A percentile compares a stretch with the other conserved stretches of the same genome.
These are phyloP conservation scores for Colletotrichum incanum DNA, from an alignment of 2,329 filamentous ascomycete species.

Conservation along the genomic window DNA sequence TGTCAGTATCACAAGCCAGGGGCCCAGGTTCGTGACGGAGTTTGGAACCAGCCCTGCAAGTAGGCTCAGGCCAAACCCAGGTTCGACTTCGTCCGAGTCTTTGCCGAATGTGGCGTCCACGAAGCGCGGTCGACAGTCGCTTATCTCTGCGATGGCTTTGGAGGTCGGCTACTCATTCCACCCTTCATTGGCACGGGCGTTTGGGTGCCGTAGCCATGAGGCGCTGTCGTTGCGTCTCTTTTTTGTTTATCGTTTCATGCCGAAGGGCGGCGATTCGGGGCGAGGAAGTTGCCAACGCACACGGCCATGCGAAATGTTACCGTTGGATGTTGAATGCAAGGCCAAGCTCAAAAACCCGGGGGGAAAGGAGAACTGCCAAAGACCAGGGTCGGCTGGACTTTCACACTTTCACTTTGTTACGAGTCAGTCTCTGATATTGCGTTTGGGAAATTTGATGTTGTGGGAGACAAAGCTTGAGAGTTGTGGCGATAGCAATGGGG, in stretches of 20 bases:
- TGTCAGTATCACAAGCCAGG: slow-evolving; percentile 10
- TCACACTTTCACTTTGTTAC: background rate
- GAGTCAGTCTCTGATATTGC: slow-evolving; percentile 9
- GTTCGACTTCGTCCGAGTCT: background rate
- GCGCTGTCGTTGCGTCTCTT: background rate
- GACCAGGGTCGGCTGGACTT: slow-evolving; percentile 9
- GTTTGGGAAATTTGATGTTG: background rate
- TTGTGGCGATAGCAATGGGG: background rate
- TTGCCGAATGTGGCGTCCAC: background rate
- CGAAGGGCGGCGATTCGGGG: background rate
- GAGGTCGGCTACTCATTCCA: background rate
- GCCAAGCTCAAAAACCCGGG: slow-evolving; percentile 3
- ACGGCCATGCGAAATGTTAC: background rate
- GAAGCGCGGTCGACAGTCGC: slow-evolving; percentile 9
- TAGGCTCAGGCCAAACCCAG: background rate
- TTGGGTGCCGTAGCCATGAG: background rate
- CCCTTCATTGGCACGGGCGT: background rate
- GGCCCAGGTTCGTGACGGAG: slow-evolving; percentile 2
- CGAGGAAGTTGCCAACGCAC: background rate
- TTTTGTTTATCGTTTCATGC: background rate
- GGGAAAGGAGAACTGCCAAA: background rate
- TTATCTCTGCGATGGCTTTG: slow-evolving; percentile 22
- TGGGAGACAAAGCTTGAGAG: background rate
- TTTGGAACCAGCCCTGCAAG: background rate
- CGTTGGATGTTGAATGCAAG: background rate